Base-by-base conservation (phyloP, 768 basidiomycete genomes). In the Russula ochroleuca region DNA sequence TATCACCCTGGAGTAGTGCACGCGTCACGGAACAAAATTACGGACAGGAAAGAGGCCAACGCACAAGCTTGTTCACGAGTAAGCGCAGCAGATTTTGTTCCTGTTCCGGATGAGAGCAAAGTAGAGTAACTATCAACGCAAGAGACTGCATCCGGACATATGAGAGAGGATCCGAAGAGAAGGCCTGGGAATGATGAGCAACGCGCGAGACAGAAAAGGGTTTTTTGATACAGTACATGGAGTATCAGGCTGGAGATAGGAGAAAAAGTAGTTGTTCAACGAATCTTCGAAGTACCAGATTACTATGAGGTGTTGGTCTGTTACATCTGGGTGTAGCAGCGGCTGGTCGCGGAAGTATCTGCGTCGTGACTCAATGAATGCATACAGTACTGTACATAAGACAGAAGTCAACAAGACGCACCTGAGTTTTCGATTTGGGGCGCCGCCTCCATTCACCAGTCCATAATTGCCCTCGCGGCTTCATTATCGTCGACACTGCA, bases 381-480 rank as follows among this genome's bases (percentile, higher is more conserved):
- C 19, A 23, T n/a, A n/a, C n/a, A n/a, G n/a, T n/a, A n/a, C n/a
- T n/a, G n/a, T 15, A 31, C 0, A 33, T 31, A 14, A 33, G 10
- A 31, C 55, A 15, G 65, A 33, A 31, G 3, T n/a, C 43, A 14
- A 37, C 23, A 33, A 49, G 15, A 78, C 85, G 57, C 64, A 94
- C 91, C 82, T 92, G 28, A 98, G 81, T 73, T 98, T 98, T 65
- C 92, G 79, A 63, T 81, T 78, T 0, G 94, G 92, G 21, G 86
- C 90, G n/a, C 93, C 93, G 25, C 94, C 95, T 37, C 94, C 94
- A 90, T 83, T 92, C 94, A 97, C 94, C 96, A 98, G 82, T 98
- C 96, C 37, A 92, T 87, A 62, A 99, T 80, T 65, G 94, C 96
- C 48, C 95, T 81, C 59, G 96, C 72, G 2, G 95, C 94, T 67